Evolutionary conservation across 1,284 basidiomycete species (phyloP), one percentile per base, ranked within the genome.

Genomic region (Melanopsichium pennsylvanicum): DNA sequence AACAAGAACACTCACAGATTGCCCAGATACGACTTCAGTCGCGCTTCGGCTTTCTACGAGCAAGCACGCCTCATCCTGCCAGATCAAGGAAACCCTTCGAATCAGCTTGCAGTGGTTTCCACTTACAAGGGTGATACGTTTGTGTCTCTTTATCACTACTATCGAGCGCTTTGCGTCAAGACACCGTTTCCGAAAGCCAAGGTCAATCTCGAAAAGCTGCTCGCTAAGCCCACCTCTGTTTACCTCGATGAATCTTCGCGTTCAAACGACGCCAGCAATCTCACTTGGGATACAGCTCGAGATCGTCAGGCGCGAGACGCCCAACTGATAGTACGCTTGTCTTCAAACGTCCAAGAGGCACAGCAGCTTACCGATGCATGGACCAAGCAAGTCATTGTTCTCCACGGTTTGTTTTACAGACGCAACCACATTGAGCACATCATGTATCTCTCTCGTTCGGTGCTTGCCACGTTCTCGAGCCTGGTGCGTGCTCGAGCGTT

Each of bases 81-180:
- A 7, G 72, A 75, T 34, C 62, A 73, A 35, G 78, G 78, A 47
- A 93, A 95, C 75, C 88, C 95, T 1, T 95, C 90, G 34, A 95
- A 97, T 79, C 94, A 97, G 82, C 87, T 98, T 23, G 95, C 94
- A 1, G 93, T 97, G 41, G 86, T 98, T 23, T 87, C 92, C 2
- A 88, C 89, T 19, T 94, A 94, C 81, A 85, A 89, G 72, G 86
- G 86, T 63, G 92, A 97, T 81, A 85, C 86, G n/a, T 92, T 96
- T 71, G 84, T 84, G 23, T 88, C 91, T 25, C 84, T 91, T 13
- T 87, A 91, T 68, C 89, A 94, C 80, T 95, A 97, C 82, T 94
- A 94, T 77, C 89, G 93, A 32, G 92, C 95, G 0, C 84, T 97
- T 6, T 95, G 92, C 73, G 90, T 93, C 39, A 86, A 86, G 25